Evolutionary conservation across 352 stramenopile species (phyloP), one percentile per base, ranked within the genome.

Genomic region (Globisporangium sylvaticum): DNA sequence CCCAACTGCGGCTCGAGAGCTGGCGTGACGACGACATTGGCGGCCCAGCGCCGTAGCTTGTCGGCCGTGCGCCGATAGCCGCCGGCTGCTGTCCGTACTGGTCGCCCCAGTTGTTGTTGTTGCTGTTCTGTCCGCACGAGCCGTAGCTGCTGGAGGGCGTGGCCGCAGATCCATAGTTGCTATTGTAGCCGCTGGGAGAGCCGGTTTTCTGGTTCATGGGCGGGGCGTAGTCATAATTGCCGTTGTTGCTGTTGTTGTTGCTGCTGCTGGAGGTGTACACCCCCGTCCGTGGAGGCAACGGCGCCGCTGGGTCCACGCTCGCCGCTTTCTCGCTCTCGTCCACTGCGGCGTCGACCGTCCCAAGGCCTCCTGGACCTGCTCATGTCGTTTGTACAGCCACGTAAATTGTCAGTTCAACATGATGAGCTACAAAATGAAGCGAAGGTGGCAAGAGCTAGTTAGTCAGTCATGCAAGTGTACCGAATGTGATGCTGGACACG

Each of bases 401-500:
- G n/a, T 14, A 15, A 22, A 39, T 7, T n/a, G 27, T 57, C 12
- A n/a, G 25, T 2, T 12, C 15, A n/a, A 39, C 54, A 60, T 44
- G 54, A 44, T 46, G 29, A 60, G 54, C 54, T 60, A 18, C 18
- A 44, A 14, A 59, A 42, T 12, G 15, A 5, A 59, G 5, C 37
- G 37, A 12, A 32, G 62, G 48, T 20, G n/a, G 18, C 29, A 25
- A 27, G 46, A 20, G 14, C 12, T 12, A 44, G 31, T 37, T 8
- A 37, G 37, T 0, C 37, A 44, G 37, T 20, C 37, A 44, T 4
- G 14, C 37, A 39, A 25, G 68, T 55, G 59, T 67, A 90, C 80
- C 85, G 54, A 93, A 93, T 12, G 80, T 80, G 64, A 93, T 81
- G 60, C 76, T 88, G 44, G 85, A 93, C 27, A 62, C 74, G 3